These are phyloP conservation scores for Scedosporium aurantiacum DNA, from an alignment of 2,329 filamentous ascomycete genomes.

Conservation along the genomic window DNA sequence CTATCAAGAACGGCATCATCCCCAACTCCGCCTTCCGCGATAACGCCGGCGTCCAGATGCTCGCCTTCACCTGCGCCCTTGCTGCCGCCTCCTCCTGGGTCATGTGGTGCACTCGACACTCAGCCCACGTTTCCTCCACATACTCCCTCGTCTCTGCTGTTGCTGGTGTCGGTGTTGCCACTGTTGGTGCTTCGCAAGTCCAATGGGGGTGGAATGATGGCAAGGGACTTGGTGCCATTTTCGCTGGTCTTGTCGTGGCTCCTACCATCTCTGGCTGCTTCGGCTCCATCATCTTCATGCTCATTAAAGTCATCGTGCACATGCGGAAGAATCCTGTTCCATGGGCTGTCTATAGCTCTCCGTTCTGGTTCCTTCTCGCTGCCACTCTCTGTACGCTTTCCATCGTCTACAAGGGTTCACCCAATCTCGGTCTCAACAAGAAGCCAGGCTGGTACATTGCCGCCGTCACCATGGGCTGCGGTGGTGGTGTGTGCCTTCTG, in stretches of 20 bases:
- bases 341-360: slow-evolving; percentile 63
- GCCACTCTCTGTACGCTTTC: slow-evolving; percentile 64
- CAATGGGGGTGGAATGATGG: slow-evolving; percentile 61
- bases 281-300: slow-evolving; percentile 56
- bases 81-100: slow-evolving; percentile 61
- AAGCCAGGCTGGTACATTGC: slow-evolving; percentile 59
- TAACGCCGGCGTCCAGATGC: slow-evolving; percentile 55
- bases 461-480: slow-evolving; percentile 53
- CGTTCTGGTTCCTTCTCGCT: slow-evolving; percentile 68
- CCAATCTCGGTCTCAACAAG: slow-evolving; percentile 52
- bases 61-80: slow-evolving; percentile 54
- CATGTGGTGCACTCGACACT: slow-evolving; percentile 69
- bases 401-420: slow-evolving; percentile 73
- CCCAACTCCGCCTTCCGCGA: slow-evolving; percentile 44
- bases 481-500: slow-evolving; percentile 46
- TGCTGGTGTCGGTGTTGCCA: slow-evolving; percentile 58
- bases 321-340: slow-evolving; percentile 58
- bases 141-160: slow-evolving; percentile 61
- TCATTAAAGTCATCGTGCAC: slow-evolving; percentile 63
- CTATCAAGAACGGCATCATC: slow-evolving; percentile 72
- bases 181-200: slow-evolving; percentile 48
- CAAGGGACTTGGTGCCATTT: slow-evolving; percentile 60
- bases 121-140: slow-evolving; percentile 61
- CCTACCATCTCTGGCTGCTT: slow-evolving; percentile 56
- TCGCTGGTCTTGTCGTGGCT: slow-evolving; percentile 60